Evolutionary conservation across 495 filamentous ascomycete species (phyloP).

Genomic region (Tricharina praecox): DNA sequence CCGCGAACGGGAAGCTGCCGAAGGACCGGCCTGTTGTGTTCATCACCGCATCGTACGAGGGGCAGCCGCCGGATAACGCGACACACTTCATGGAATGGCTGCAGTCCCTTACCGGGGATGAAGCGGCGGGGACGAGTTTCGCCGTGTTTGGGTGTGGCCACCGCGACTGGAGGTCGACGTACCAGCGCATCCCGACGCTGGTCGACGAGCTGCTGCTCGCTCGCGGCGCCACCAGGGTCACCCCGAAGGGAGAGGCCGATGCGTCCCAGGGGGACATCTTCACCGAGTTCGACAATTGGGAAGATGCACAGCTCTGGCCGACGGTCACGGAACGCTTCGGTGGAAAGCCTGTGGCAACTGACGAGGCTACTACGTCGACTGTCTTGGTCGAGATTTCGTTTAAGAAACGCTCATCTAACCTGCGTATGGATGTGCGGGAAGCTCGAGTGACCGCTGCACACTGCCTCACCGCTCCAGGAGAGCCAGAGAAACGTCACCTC

Average conservation of each 20-base stretch:
- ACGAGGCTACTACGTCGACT: neutral
- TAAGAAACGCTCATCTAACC: constrained; percentile 39
- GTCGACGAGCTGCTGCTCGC: constrained; percentile 37
- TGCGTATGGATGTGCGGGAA: constrained; percentile 50
- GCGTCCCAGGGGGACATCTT: constrained; percentile 49
- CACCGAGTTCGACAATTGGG: constrained; percentile 55
- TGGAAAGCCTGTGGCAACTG: constrained; percentile 25
- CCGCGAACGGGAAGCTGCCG: constrained; percentile 43
- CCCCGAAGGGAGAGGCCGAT: constrained; percentile 41
- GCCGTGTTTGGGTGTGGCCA: constrained; percentile 51
- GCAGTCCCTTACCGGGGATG: constrained; percentile 34
- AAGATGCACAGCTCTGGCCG: constrained; percentile 48
- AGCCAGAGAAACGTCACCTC: constrained; percentile 46
- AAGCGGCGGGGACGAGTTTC: constrained; percentile 40
- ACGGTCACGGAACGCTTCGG: constrained; percentile 36
- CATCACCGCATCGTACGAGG: constrained; percentile 57
- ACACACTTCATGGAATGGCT: constrained; percentile 53
- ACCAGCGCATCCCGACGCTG: constrained; percentile 52
- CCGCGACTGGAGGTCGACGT: constrained; percentile 52
- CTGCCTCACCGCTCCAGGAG: constrained; percentile 38
- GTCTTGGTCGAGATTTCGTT: constrained; percentile 42
- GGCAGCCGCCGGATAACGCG: constrained; percentile 59
- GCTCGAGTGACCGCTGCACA: constrained; percentile 40
- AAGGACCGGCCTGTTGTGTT: constrained; percentile 46
- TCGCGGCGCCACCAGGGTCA: constrained; percentile 39